Evolutionary conservation across 768 basidiomycete species (phyloP), one percentile per base, ranked within the genome.

Genomic region (Terana coerulea): DNA sequence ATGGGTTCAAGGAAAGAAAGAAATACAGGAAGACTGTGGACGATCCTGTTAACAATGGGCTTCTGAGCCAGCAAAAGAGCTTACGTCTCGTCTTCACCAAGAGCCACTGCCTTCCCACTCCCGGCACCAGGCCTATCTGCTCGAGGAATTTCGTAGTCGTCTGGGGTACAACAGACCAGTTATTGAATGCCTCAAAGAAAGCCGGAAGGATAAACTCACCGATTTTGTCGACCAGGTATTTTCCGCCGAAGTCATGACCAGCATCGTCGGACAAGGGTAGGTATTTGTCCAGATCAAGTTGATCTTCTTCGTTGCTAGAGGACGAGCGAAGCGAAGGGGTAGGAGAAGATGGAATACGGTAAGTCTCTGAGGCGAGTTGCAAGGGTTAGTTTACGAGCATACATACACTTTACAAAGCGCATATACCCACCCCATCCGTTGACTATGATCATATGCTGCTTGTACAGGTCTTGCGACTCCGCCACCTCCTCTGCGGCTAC

Each of bases 341-440:
- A 0, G 64, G 61, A 1, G 64, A 65, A 2, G 64, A 61, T 0
- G 58, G 52, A 4, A 40, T 42, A 10, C 51, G 43, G 26, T 48
- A 53, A 0, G 62, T 50, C 5, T 61, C 64, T 65, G 29, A 12
- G 2, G 39, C 6, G n/a, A 1, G 21, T n/a, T 42, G 40, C 29
- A 22, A 47, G 14, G n/a, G 12, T 22, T 17, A 14, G n/a, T 17
- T 26, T 12, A n/a, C 12, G 25, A 25, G 40, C 9, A 39, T 40
- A 11, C 9, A 28, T 5, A 19, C 12, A 11, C n/a, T 42, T 15
- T 9, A 14, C 25, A 17, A 24, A 19, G 29, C 41, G 34, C 5
- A 47, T 21, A 25, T 36, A 74, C 77, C 37, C 60, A 87, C 87
- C 64, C 83, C 84, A 84, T 25, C 84, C 86, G 63, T 80, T 74